Evolutionary conservation across 2,329 filamentous ascomycete species (phyloP).

Genomic region (Sporothrix luriei): DNA sequence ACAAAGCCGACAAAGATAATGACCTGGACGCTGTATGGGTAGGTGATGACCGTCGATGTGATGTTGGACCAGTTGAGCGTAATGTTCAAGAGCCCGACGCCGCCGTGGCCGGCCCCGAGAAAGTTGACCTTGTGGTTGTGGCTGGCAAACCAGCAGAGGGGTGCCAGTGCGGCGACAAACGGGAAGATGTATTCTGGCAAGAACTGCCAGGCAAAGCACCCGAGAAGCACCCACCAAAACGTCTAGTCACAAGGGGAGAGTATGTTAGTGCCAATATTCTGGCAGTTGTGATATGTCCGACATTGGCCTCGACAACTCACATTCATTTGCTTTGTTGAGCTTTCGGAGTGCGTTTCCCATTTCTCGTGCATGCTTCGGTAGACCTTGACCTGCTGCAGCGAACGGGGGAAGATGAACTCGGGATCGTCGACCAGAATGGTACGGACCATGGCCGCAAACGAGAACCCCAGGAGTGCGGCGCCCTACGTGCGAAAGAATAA

Average conservation of each 20-base stretch:
- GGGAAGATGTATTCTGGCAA: slow-evolving; percentile 36
- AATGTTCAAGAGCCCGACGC: slow-evolving; percentile 36
- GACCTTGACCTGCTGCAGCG: slow-evolving; percentile 36
- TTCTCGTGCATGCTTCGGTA: slow-evolving; percentile 36
- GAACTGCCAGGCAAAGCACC: slow-evolving; percentile 36
- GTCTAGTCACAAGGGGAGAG: not conserved
- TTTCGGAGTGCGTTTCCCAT: slow-evolving; percentile 25
- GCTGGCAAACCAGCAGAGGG: slow-evolving; percentile 37
- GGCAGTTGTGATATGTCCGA: too few species aligned
- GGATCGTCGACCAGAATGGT: slow-evolving; percentile 36
- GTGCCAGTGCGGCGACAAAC: slow-evolving; percentile 35
- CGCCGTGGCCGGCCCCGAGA: slow-evolving; percentile 35
- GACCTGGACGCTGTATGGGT: slow-evolving; percentile 36
- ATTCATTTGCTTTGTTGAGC: slow-evolving; percentile 2
- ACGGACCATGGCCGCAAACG: slow-evolving; percentile 36
- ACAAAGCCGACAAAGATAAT: slow-evolving; percentile 36
- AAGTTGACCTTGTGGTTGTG: slow-evolving; percentile 37
- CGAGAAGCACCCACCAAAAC: slow-evolving; percentile 33
- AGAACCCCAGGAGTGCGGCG: slow-evolving; percentile 34
- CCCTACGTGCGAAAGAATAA: slow-evolving; percentile 29
- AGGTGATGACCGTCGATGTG: slow-evolving; percentile 36
- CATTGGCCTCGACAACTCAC: slow-evolving; percentile 25
- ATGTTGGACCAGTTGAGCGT: slow-evolving; percentile 38
- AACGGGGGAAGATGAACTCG: slow-evolving; percentile 36
- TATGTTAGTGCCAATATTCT: not conserved